Conservation (phyloP, 768 basidiomycete genomes). For the Boletus sp. region DNA sequence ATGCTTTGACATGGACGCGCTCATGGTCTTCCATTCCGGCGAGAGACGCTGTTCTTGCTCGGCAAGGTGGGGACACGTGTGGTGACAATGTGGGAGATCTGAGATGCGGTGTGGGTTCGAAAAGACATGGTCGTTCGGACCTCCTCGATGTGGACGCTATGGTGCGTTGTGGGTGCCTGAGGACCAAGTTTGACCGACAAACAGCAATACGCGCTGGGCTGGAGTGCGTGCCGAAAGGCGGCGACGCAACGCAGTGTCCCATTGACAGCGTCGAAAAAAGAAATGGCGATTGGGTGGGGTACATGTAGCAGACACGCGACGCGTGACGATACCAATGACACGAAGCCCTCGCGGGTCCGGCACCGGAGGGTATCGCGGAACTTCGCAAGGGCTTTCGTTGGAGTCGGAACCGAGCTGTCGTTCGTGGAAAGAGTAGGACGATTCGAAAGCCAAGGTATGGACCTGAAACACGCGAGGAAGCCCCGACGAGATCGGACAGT, state of each 20-base stretch:
- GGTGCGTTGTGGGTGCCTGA: background rate
- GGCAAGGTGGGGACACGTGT: background rate
- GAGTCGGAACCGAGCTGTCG: background rate
- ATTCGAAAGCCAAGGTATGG: background rate
- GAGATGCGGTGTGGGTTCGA: constrained; percentile 7
- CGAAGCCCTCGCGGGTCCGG: too few species aligned
- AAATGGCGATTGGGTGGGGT: background rate
- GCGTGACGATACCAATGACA: too few species aligned
- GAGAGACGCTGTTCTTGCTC: background rate
- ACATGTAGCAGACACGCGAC: background rate
- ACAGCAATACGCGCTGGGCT: background rate
- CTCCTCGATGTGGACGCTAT: background rate
- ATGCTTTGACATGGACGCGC: background rate
- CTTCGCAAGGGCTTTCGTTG: background rate
- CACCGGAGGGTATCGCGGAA: too few species aligned
- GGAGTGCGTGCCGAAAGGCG: too few species aligned
- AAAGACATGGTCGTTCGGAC: background rate
- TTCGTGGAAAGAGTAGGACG: background rate
- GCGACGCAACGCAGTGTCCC: background rate
- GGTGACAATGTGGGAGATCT: background rate
- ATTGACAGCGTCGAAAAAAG: background rate
- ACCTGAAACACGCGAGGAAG: background rate
- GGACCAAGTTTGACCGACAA: background rate
- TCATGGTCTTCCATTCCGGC: background rate
- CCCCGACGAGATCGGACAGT: background rate